These are phyloP conservation scores for Saitozyma sp. DNA, from an alignment of 768 basidiomycete species.

Conservation along the genomic window DNA sequence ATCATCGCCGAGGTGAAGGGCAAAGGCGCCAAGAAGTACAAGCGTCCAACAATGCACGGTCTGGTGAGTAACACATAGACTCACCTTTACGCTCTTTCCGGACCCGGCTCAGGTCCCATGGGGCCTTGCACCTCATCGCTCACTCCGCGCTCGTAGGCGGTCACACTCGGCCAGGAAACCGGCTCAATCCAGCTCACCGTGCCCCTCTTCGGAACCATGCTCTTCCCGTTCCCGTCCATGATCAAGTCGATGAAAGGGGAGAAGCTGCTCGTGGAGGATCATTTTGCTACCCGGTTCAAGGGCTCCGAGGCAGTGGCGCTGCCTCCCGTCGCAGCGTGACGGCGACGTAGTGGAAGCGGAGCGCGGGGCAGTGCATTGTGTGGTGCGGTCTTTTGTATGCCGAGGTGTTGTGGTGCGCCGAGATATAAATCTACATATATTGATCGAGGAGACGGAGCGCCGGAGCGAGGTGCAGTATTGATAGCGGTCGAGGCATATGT, in stretches of 20 bases:
- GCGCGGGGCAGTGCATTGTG: too few species aligned
- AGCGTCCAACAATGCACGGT: conserved; percentile 71
- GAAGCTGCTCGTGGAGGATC: conserved; percentile 74
- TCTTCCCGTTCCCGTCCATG: conserved; percentile 81
- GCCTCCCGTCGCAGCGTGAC: neutral
- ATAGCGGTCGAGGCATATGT: too few species aligned
- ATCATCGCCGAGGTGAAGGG: conserved; percentile 32
- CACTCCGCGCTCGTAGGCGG: conserved; percentile 4
- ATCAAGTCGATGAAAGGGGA: conserved; percentile 84
- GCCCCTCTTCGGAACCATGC: conserved; percentile 80
- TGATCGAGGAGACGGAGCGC: too few species aligned
- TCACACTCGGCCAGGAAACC: conserved; percentile 25
- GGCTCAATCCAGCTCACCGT: conserved; percentile 31
- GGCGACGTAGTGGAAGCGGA: too few species aligned
- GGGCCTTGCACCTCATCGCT: neutral
- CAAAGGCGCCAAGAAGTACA: conserved; percentile 24
- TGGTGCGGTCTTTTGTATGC: too few species aligned
- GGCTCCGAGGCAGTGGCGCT: conserved; percentile 16
- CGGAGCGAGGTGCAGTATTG: too few species aligned
- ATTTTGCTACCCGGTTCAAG: conserved; percentile 71
- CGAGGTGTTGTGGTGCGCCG: too few species aligned
- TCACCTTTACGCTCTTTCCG: too few species aligned
- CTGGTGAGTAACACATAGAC: conserved; percentile 59
- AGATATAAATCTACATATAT: too few species aligned
- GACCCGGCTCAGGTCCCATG: conserved; percentile 54